phyloP scores from a whole-genome alignment of 495 filamentous ascomycete species.

The Aeminium ludgeri region DNA sequence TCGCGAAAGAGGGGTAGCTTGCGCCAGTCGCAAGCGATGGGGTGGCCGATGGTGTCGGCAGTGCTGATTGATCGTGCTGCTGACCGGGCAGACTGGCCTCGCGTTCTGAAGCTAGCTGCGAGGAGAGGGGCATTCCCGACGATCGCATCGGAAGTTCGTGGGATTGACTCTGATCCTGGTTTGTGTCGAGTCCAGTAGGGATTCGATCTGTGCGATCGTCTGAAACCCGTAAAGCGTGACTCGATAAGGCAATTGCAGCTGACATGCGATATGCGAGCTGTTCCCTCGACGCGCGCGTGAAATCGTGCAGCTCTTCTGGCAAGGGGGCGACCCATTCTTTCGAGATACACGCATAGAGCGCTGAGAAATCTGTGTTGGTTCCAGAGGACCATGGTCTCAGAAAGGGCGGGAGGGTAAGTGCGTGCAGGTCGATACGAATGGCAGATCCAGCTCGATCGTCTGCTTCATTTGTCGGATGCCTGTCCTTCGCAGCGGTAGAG shows the following conservation, averaged over 20 bases:
- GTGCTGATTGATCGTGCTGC: background rate
- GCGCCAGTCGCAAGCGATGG: conserved; percentile 9
- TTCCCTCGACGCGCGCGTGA: conserved; percentile 2
- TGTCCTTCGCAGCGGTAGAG: no score
- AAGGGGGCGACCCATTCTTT: no score
- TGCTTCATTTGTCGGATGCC: no score
- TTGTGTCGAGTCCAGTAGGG: background rate
- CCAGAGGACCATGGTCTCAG: no score
- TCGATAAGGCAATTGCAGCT: conserved; percentile 3
- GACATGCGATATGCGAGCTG: background rate
- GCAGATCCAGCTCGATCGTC: no score
- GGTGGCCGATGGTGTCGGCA: conserved; percentile 14
- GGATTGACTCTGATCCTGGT: conserved; percentile 11
- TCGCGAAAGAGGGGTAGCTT: conserved; percentile 1
- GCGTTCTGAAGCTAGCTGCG: no score
- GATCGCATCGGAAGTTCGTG: conserved; percentile 6
- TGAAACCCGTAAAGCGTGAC: background rate
- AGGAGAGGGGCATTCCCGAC: background rate
- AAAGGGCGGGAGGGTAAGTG: no score
- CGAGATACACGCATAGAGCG: no score
- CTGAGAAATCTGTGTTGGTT: no score
- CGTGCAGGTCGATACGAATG: no score
- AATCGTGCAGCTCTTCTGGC: background rate
- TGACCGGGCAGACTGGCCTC: no score
- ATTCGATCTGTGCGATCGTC: background rate